These are phyloP conservation scores for Cetraspora pellucida DNA, from an alignment of 192 early-diverging fungal genomes.

Conservation along the genomic window DNA sequence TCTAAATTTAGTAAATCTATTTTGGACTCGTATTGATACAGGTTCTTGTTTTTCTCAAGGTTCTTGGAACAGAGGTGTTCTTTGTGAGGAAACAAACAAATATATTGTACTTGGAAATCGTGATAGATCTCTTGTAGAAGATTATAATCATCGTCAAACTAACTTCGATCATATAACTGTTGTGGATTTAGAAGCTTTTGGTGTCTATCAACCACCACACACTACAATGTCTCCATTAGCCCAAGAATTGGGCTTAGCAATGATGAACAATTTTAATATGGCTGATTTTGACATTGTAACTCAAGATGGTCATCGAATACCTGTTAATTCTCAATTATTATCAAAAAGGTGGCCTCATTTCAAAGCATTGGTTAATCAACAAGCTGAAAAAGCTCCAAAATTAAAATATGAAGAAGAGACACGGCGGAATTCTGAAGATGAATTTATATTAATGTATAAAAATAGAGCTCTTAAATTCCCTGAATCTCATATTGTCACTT, in stretches of 20 bases:
- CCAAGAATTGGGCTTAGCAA: conserved; percentile 62
- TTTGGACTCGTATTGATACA: conserved; percentile 71
- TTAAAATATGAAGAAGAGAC: conserved; percentile 36
- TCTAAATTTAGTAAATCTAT: conserved; percentile 58
- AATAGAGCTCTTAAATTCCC: conserved; percentile 47
- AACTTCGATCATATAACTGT: conserved; percentile 78
- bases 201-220: conserved; percentile 59
- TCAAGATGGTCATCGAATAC: conserved; percentile 53
- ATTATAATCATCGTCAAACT: conserved; percentile 77
- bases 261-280: conserved; percentile 58
- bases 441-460: conserved; percentile 48
- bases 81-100: conserved; percentile 64
- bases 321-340: conserved; percentile 59
- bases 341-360: conserved; percentile 62
- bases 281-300: conserved; percentile 63
- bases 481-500: conserved; percentile 53
- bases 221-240: conserved; percentile 57
- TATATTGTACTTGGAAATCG: conserved; percentile 76
- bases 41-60: conserved; percentile 68
- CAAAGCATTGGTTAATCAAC: conserved; percentile 44
- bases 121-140: conserved; percentile 65
- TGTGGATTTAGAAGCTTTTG: conserved; percentile 75
- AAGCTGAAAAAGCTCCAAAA: conserved; percentile 36
- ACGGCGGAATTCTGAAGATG: conserved; percentile 27
- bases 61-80: conserved; percentile 77